These are phyloP conservation scores for Coemansia asiatica DNA, from an alignment of 192 early-diverging fungal species.

Conservation along the genomic window DNA sequence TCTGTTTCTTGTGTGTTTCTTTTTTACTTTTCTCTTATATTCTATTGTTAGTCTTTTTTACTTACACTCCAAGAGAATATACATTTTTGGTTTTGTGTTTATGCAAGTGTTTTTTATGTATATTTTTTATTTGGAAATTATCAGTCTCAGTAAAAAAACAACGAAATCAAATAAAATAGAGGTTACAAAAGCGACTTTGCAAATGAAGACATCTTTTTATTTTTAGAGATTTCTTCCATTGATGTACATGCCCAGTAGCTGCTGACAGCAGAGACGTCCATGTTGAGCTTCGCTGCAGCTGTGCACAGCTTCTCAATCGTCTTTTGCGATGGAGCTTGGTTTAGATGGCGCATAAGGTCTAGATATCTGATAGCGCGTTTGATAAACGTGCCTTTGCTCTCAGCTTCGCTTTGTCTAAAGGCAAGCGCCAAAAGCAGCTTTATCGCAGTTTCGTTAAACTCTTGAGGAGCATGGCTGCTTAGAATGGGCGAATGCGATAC, in stretches of 20 bases:
- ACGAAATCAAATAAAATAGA: background rate
- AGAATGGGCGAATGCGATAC: background rate
- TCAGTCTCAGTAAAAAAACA: too few species aligned
- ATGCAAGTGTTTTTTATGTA: background rate
- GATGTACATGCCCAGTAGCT: constrained; percentile 15
- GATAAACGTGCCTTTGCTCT: background rate
- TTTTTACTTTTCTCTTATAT: background rate
- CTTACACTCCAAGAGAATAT: background rate
- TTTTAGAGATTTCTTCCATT: background rate
- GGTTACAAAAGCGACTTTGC: constrained; percentile 34
- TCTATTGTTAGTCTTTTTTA: background rate
- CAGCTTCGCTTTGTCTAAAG: background rate
- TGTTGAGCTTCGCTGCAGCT: constrained; percentile 5
- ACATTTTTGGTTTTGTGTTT: background rate
- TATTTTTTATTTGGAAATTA: too few species aligned
- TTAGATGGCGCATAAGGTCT: constrained; percentile 25
- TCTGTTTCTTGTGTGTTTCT: constrained; percentile 14
- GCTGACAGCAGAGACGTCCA: constrained; percentile 17
- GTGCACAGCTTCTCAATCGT: constrained; percentile 20
- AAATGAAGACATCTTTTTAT: constrained; percentile 24
- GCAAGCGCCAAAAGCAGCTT: background rate
- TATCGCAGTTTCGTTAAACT: constrained; percentile 18
- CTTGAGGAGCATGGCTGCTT: background rate
- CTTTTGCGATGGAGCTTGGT: constrained; percentile 9
- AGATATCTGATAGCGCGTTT: constrained; percentile 14